Conservation (phyloP, 2,329 filamentous ascomycete genomes). For the Sporothrix variecibatus region DNA sequence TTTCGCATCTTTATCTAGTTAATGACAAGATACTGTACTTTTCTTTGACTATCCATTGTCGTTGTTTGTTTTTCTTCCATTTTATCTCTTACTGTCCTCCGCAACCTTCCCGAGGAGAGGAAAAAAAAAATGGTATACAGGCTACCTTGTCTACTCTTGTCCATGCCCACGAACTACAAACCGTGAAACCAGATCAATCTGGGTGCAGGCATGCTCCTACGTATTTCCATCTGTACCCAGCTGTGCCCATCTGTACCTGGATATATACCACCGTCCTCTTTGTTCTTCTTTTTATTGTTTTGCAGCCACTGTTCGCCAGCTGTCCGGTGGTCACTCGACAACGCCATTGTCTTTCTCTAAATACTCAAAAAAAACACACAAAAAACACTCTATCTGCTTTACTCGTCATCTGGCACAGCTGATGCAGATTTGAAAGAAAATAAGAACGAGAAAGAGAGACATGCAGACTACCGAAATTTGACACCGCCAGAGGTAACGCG, state of each 20-base stretch:
- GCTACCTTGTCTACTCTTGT: conserved; percentile 6
- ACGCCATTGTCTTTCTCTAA: background rate
- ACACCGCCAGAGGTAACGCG: background rate
- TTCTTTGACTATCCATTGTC: background rate
- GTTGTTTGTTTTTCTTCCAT: background rate
- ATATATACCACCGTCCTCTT: background rate
- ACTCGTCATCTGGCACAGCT: conserved; percentile 15
- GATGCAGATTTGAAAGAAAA: background rate
- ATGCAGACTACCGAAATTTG: conserved; percentile 16
- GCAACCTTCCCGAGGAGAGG: background rate
- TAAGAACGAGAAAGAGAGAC: background rate
- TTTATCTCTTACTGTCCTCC: background rate
- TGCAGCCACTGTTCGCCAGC: background rate
- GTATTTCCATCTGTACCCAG: background rate
- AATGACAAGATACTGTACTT: background rate
- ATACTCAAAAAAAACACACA: background rate
- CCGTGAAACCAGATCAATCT: background rate
- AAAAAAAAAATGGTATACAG: background rate
- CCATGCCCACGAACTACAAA: background rate
- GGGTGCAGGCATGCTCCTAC: background rate
- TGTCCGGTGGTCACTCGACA: background rate
- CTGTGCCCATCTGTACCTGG: background rate
- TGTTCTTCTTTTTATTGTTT: background rate
- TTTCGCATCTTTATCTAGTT: background rate
- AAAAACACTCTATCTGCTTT: background rate